phyloP scores from a whole-genome alignment of 2,329 filamentous ascomycete species.

The Colletotrichum destructivum region DNA sequence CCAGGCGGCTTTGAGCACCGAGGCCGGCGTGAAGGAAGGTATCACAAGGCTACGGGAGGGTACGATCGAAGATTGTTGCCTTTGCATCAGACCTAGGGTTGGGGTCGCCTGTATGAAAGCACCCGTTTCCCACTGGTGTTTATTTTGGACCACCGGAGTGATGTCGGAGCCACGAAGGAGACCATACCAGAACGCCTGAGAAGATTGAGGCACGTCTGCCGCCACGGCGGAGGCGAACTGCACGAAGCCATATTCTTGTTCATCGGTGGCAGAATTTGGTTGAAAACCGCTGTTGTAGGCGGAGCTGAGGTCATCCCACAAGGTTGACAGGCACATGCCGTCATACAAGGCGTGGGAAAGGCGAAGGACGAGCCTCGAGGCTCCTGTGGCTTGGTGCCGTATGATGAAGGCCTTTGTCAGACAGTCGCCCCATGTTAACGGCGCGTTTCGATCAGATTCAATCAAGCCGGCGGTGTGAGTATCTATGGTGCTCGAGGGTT shows the following conservation, averaged over 20 bases:
- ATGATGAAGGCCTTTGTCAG: neutral
- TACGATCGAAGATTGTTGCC: neutral
- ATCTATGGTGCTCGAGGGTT: neutral
- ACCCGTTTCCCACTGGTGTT: too few species aligned
- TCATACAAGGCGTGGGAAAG: neutral
- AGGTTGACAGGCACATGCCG: neutral
- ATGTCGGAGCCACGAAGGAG: neutral
- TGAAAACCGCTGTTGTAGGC: neutral
- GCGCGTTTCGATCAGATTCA: neutral
- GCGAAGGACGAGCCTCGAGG: neutral
- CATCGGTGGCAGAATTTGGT: too few species aligned
- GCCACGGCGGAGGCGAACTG: neutral
- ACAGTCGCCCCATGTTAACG: neutral
- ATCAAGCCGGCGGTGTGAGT: neutral
- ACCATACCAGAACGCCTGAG: neutral
- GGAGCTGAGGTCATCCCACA: neutral
- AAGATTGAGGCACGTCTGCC: neutral
- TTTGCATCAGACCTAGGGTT: neutral
- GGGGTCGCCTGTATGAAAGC: neutral
- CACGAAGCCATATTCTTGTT: neutral
- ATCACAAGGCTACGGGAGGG: neutral
- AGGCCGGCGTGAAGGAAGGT: neutral
- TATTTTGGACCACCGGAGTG: neutral
- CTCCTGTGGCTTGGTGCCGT: neutral
- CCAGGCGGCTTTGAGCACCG: neutral